Evolutionary conservation across 257 asterid species (phyloP).

Genomic region (Scutellaria galericulata): DNA sequence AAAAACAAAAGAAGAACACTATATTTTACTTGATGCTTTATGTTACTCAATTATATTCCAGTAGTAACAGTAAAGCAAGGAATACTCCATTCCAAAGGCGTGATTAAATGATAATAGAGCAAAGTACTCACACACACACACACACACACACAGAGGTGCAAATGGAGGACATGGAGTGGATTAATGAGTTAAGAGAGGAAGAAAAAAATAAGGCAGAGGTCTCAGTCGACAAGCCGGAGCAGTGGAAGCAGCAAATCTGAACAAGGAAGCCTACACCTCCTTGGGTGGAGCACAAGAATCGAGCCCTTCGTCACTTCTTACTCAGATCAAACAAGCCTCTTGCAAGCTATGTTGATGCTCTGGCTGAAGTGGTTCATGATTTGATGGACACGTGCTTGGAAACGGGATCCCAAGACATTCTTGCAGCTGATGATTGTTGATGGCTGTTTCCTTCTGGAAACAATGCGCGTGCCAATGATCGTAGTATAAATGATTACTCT

Average conservation of each 20-base stretch:
- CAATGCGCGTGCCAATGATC: not conserved
- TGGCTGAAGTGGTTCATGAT: not conserved
- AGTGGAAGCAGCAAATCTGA: constrained; percentile 4
- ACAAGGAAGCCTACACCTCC: not conserved
- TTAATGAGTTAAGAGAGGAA: not conserved
- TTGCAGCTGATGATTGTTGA: constrained; percentile 38
- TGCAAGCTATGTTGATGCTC: not conserved
- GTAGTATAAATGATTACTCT: not conserved
- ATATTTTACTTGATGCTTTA: not conserved
- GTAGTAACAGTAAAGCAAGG: not conserved
- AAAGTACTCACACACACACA: not conserved
- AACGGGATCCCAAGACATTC: not conserved
- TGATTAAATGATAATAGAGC: not conserved
- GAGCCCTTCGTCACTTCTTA: constrained; percentile 43
- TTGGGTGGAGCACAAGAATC: constrained; percentile 39
- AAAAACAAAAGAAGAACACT: too few relatives aligned
- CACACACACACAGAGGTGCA: not conserved
- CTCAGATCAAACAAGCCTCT: constrained; percentile 30
- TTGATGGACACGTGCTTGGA: constrained; percentile 37
- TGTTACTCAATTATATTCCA: constrained; percentile 6
- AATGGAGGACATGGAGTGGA: not conserved
- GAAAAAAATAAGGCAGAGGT: not conserved
- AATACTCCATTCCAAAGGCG: not conserved
- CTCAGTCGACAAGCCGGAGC: not conserved
- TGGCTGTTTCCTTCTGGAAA: constrained; percentile 43